A percentile compares a stretch with the other conserved stretches of the same genome.
phyloP scores from a whole-genome alignment of 1,284 basidiomycete species.

The Malassezia vespertilionis region DNA sequence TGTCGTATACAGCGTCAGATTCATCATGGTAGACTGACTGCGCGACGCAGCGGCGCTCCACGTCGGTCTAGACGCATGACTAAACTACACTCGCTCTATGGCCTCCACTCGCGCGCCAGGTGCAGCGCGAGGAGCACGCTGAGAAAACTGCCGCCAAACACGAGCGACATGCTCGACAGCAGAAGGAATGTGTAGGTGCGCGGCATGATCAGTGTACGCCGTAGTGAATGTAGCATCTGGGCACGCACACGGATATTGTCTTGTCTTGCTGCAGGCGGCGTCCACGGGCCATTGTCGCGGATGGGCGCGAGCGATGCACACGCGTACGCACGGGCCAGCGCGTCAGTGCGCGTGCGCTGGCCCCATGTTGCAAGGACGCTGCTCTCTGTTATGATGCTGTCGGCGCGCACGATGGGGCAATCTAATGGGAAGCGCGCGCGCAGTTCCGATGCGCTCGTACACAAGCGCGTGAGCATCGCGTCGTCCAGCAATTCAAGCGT shows the following conservation, averaged over 20 bases:
- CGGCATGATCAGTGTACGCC: too few species aligned
- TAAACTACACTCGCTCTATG: not conserved
- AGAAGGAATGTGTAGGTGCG: not conserved
- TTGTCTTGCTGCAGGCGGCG: too few species aligned
- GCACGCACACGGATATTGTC: not conserved
- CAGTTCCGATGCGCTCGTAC: slow-evolving; percentile 14
- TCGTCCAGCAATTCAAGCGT: slow-evolving; percentile 7
- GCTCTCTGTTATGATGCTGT: slow-evolving; percentile 20
- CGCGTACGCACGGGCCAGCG: not conserved
- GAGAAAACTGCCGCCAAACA: slow-evolving; percentile 9
- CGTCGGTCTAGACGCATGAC: slow-evolving; percentile 3
- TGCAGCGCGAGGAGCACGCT: slow-evolving; percentile 9
- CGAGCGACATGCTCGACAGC: slow-evolving; percentile 8
- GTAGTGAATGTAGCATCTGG: too few species aligned
- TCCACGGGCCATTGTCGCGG: not conserved
- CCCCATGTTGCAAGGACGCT: slow-evolving; percentile 32
- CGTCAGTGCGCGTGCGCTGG: not conserved
- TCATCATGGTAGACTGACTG: slow-evolving; percentile 27
- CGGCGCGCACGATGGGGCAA: slow-evolving; percentile 11
- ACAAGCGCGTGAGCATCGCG: slow-evolving; percentile 5
- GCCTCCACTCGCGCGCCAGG: not conserved
- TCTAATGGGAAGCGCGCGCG: slow-evolving; percentile 11
- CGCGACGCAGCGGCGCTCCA: not conserved
- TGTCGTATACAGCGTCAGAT: slow-evolving; percentile 45
- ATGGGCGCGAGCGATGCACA: not conserved